phyloP scores from a whole-genome alignment of 116 monocot species.

The Posidonia oceanica region DNA sequence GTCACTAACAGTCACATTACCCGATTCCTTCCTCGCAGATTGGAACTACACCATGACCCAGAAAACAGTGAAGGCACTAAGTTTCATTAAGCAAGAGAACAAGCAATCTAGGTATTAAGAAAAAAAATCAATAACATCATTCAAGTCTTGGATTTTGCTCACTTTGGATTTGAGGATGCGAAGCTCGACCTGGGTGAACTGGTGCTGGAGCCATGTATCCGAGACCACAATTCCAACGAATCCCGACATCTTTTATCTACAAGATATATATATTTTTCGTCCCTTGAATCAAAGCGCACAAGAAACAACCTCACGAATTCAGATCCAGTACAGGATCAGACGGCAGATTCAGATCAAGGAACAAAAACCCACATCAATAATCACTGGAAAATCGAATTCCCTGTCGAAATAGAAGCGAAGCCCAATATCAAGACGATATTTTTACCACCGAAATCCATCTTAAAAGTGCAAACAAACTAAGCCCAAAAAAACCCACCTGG shows the following conservation, averaged over 20 bases:
- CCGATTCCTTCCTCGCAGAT: constrained; percentile 28
- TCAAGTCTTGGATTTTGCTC: constrained; percentile 9
- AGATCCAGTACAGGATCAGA: not conserved
- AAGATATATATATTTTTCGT: too few relatives aligned
- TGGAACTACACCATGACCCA: constrained; percentile 27
- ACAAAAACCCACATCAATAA: not conserved
- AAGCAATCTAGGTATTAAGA: not conserved
- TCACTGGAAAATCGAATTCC: too few relatives aligned
- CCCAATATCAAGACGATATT: too few relatives aligned
- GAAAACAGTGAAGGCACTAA: not conserved
- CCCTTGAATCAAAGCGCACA: not conserved
- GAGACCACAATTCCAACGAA: constrained; percentile 74
- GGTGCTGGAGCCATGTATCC: constrained; percentile 88
- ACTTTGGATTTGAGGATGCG: constrained; percentile 79
- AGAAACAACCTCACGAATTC: not conserved
- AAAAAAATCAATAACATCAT: not conserved
- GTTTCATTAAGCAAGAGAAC: not conserved
- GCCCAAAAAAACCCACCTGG: not conserved
- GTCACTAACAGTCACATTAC: constrained; percentile 29
- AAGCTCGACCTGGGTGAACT: constrained; percentile 96
- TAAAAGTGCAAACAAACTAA: not conserved
- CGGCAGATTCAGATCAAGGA: not conserved
- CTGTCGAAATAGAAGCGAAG: not conserved
- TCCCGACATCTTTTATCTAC: constrained; percentile 37
- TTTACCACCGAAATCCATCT: too few relatives aligned